Evolutionary conservation across 2,329 filamentous ascomycete species (phyloP), one percentile per base, ranked within the genome.

Genomic region (Trichoderma sp.): DNA sequence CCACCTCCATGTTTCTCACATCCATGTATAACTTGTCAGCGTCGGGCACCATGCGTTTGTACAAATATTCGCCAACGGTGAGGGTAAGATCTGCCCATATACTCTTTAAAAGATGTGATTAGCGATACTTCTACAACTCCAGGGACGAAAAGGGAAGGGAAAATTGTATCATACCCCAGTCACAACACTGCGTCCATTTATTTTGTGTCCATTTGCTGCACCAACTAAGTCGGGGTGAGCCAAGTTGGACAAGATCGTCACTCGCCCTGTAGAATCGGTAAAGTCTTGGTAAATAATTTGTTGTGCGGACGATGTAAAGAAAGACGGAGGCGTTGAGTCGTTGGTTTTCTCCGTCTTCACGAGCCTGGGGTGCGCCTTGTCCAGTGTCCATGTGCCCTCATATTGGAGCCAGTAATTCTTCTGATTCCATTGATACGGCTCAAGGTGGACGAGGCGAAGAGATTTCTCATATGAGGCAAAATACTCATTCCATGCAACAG

Each of bases 401-500:
- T 73, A 88, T 74, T 85, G 82, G 43, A 88, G 83, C 87, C 87
- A 89, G 78, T 93, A 93, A 74, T 88, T 90, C 84, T 93, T 93
- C 77, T 88, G 55, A 8, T 67, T 39, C 67, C 67, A 72, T 53
- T n/a, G 36, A 23, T 72, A 72, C 1, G 67, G 2, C 15, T 61
- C 58, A 6, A 8, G 71, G 62, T 30, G 69, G n/a, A n/a, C 20
- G 7, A 66, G 47, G 7, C 63, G 47, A 26, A 53, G 43, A 12
- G 43, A 23, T 11, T 34, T 32, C 11, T 53, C 39, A 32, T 28
- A 17, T 71, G 73, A 84, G 85, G 74, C 82, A 75, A 92, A 88
- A 79, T 88, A 92, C 79, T 93, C 91, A 74, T 89, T 88, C 87
- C 92, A 95, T 77, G 91, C 85, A 73, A 94, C 83, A 65, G 86